These are phyloP conservation scores for Solanum neorickii DNA, from an alignment of 257 asterid species.

Conservation along the genomic window DNA sequence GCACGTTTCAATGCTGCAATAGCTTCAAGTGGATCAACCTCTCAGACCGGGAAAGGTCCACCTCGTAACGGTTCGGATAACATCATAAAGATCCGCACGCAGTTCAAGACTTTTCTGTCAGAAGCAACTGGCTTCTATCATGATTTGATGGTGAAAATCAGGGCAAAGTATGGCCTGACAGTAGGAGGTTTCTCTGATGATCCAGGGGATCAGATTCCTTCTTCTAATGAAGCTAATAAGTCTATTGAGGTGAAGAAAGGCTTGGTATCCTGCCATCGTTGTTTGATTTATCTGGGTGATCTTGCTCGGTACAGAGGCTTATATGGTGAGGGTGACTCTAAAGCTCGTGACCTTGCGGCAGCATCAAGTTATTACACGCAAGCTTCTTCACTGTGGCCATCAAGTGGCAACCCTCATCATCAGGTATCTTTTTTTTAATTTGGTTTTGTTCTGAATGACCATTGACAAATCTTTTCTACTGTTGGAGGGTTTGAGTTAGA, in stretches of 20 bases:
- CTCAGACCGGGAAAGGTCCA: constrained; percentile 69
- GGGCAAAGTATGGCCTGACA: constrained; percentile 74
- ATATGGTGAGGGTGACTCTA: constrained; percentile 87
- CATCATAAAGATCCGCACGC: constrained; percentile 64
- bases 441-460: neutral
- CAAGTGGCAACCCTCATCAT: constrained; percentile 95
- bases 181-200: constrained; percentile 63
- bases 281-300: constrained; percentile 92
- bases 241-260: constrained; percentile 63
- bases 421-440: constrained; percentile 37
- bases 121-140: constrained; percentile 98
- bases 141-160: constrained; percentile 81
- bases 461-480: neutral
- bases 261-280: constrained; percentile 82
- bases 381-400: constrained; percentile 84
- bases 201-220: constrained; percentile 39
- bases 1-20: constrained; percentile 59
- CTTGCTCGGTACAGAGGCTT: constrained; percentile 94
- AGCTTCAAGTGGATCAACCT: constrained; percentile 45
- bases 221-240: constrained; percentile 51
- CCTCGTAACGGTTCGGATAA: constrained; percentile 68
- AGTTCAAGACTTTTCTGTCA: constrained; percentile 83
- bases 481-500: neutral
- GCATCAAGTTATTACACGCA: constrained; percentile 90
- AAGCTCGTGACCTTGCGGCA: constrained; percentile 74